Evolutionary conservation across 441 rosid species (phyloP).

Genomic region (Corymbia calophylla): DNA sequence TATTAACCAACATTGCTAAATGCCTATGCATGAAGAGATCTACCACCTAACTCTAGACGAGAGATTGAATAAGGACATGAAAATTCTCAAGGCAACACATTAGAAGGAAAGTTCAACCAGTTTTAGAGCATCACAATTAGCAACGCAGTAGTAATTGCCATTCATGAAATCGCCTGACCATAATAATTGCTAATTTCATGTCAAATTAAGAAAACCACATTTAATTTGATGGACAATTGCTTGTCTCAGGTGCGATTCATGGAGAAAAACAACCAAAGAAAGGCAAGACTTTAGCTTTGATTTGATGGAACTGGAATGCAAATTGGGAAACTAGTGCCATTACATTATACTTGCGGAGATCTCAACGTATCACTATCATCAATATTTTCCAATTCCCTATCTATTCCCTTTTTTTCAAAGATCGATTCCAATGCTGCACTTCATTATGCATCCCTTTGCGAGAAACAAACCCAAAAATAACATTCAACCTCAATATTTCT

Average conservation of each 20-base stretch:
- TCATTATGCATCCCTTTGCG: too few relatives aligned
- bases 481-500: too few relatives aligned
- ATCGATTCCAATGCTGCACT: too few relatives aligned
- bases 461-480: too few relatives aligned
- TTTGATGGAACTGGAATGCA: neutral
- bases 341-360: too few relatives aligned
- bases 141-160: neutral
- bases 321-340: too few relatives aligned
- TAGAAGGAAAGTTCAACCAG: neutral
- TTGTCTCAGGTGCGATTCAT: neutral
- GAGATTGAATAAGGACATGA: neutral
- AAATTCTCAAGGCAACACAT: neutral
- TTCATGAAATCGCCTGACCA: neutral
- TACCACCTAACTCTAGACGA: neutral
- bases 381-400: too few relatives aligned
- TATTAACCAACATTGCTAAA: neutral
- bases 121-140: neutral
- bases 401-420: too few relatives aligned
- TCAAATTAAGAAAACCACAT: neutral
- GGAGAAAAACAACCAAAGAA: neutral
- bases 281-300: neutral
- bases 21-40: neutral
- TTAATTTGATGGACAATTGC: neutral
- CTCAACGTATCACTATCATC: too few relatives aligned
- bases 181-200: neutral